phyloP scores from a whole-genome alignment of 1,284 basidiomycete species.

The Ganoderma sinense region DNA sequence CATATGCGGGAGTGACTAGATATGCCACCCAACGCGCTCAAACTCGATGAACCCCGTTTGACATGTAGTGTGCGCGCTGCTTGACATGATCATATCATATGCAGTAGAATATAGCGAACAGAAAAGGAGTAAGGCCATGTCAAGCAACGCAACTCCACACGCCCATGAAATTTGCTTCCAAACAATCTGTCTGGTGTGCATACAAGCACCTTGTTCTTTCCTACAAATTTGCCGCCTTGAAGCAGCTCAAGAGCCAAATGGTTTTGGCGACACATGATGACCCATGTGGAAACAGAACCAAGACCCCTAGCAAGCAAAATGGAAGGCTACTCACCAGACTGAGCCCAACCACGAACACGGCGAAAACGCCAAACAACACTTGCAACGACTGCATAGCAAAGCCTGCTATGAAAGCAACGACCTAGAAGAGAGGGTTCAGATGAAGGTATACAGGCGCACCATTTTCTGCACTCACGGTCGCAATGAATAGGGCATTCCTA shows the following conservation, averaged over 20 bases:
- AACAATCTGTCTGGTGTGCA: not conserved
- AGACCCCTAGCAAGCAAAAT: not conserved
- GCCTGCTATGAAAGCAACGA: conserved; percentile 69
- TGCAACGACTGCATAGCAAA: conserved; percentile 66
- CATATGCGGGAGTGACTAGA: too few relatives aligned
- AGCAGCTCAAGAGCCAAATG: not conserved
- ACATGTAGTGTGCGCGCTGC: too few relatives aligned
- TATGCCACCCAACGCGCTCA: too few relatives aligned
- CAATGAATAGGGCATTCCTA: conserved; percentile 47
- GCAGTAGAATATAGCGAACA: not conserved
- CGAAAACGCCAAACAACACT: conserved; percentile 65
- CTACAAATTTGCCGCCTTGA: not conserved
- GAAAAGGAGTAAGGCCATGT: too few relatives aligned
- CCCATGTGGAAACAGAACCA: not conserved
- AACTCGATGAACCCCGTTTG: too few relatives aligned
- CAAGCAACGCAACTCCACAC: not conserved
- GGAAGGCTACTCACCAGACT: conserved; percentile 53
- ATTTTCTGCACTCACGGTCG: conserved; percentile 39
- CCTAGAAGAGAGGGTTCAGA: conserved; percentile 43
- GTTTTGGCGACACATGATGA: not conserved
- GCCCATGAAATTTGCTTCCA: too few relatives aligned
- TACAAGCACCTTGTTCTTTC: not conserved
- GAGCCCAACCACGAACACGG: conserved; percentile 51
- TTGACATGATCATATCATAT: not conserved
- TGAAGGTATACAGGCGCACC: not conserved